phyloP scores from a whole-genome alignment of 768 basidiomycete species.

The Hericium coralloides region DNA sequence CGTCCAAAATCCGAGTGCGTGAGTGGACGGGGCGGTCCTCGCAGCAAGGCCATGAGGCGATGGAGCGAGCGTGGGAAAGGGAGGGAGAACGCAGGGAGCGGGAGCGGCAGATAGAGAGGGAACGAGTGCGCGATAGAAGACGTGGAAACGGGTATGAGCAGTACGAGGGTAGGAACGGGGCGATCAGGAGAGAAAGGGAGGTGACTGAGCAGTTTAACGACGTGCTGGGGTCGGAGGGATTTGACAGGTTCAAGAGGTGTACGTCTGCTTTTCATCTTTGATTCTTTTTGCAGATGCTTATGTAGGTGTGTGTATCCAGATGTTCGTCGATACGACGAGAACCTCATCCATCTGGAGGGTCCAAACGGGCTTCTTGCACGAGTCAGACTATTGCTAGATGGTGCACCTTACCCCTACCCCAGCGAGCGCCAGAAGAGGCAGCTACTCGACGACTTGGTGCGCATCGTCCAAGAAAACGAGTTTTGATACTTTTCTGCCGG shows the following conservation, averaged over 20 bases:
- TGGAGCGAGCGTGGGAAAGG: constrained; percentile 9
- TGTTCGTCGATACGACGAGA: constrained; percentile 67
- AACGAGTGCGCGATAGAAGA: constrained; percentile 7
- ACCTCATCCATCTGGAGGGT: constrained; percentile 68
- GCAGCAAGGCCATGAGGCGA: constrained; percentile 5
- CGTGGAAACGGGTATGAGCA: constrained; percentile 18
- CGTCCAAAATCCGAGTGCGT: constrained; percentile 14
- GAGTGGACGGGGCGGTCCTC: constrained; percentile 11
- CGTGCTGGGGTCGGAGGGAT: constrained; percentile 10
- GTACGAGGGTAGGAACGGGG: constrained; percentile 14
- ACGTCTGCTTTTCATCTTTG: constrained; percentile 19
- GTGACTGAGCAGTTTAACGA: constrained; percentile 12
- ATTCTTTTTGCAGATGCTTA: background rate
- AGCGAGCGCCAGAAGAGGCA: constrained; percentile 30
- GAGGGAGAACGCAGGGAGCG: constrained; percentile 17
- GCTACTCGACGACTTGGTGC: constrained; percentile 12
- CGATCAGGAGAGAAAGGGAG: constrained; percentile 6
- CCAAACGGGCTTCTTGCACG: constrained; percentile 58
- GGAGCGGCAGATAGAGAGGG: constrained; percentile 17
- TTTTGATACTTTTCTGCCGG: constrained; percentile 1
- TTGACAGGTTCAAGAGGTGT: constrained; percentile 49
- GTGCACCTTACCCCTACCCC: constrained; percentile 32
- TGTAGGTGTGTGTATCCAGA: constrained; percentile 29
- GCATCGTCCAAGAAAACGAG: constrained; percentile 13
- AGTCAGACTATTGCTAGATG: constrained; percentile 50